These are phyloP conservation scores for Sarocladium oryzae DNA, from an alignment of 2,329 filamentous ascomycete genomes.

Conservation along the genomic window DNA sequence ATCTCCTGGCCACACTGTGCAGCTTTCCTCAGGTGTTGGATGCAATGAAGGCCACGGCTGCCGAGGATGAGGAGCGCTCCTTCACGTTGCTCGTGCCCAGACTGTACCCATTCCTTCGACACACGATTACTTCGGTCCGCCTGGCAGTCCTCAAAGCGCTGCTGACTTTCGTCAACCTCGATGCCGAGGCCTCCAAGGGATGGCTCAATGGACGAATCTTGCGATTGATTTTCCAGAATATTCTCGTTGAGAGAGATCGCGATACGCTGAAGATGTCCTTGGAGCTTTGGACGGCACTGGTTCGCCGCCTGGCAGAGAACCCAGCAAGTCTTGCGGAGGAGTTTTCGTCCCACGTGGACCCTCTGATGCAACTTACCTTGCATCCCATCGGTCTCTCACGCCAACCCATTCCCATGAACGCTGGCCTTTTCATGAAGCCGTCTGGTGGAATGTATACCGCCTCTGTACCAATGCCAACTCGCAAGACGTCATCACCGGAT, in stretches of 20 bases:
- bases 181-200: constrained; percentile 70
- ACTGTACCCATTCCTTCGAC: constrained; percentile 90
- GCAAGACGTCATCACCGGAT: constrained; percentile 46
- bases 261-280: constrained; percentile 76
- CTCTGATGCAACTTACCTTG: constrained; percentile 77
- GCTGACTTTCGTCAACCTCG: constrained; percentile 85
- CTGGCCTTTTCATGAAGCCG: constrained; percentile 81
- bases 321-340: constrained; percentile 62
- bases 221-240: constrained; percentile 87
- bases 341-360: constrained; percentile 67
- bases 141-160: constrained; percentile 88
- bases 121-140: constrained; percentile 94
- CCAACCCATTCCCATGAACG: constrained; percentile 88
- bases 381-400: constrained; percentile 90
- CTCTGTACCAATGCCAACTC: constrained; percentile 22
- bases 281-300: constrained; percentile 77
- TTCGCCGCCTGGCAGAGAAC: constrained; percentile 60
- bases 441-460: constrained; percentile 77
- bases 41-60: constrained; percentile 87
- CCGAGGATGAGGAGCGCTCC: constrained; percentile 75
- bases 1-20: constrained; percentile 90
- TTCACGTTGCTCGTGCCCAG: constrained; percentile 90
- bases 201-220: constrained; percentile 91
- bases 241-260: constrained; percentile 86
- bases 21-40: constrained; percentile 88